Base-by-base conservation (phyloP, 352 stramenopile genomes). In the Phytophthora ramorum region DNA sequence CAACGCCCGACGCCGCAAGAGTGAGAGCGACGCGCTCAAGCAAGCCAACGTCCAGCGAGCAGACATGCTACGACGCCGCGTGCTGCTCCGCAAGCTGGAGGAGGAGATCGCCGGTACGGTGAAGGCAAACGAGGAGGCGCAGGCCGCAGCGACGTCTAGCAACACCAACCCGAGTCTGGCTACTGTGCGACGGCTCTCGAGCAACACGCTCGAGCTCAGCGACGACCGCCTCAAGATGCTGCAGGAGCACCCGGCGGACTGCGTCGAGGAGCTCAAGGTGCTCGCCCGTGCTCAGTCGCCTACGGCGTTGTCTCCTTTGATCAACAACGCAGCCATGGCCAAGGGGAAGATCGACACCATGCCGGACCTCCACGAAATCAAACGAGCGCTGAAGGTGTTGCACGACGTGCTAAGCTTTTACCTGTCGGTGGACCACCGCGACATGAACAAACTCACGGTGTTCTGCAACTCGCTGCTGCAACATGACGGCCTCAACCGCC, bases 391-490 rank as follows among this genome's bases (percentile, higher is more conserved):
- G 22, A 78, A 74, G n/a, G 84, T 74, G 0, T 50, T 93, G 34
- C 81, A 91, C 66, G 83, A 92, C 49, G 83, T 92, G 48, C 61
- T 93, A 20, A 79, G 75, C 58, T 85, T 88, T 37, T 89, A 91
- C 43, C 53, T 91, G 66, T 91, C 85, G 17, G 70, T 78, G 28
- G 79, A 89, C 38, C 79, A 88, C 45, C 85, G 85, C 22, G 83
- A 93, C 62, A 78, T 93, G 71, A 89, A 83, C 71, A 92, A 92
- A 38, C 81, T 93, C 53, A 91, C 81, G 20, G 82, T 93, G 14
- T 91, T 93, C 54, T 93, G 85, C 83, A 93, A 93, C 64, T 88
- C 85, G 38, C 71, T 93, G 50, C 59, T 93, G 63, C 74, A 87
- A 51, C 70, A 92, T 70, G 85, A 93, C 48, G 81, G 83, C 0